Conservation (phyloP, 768 basidiomycete species). For the Wakefieldia striispora region DNA sequence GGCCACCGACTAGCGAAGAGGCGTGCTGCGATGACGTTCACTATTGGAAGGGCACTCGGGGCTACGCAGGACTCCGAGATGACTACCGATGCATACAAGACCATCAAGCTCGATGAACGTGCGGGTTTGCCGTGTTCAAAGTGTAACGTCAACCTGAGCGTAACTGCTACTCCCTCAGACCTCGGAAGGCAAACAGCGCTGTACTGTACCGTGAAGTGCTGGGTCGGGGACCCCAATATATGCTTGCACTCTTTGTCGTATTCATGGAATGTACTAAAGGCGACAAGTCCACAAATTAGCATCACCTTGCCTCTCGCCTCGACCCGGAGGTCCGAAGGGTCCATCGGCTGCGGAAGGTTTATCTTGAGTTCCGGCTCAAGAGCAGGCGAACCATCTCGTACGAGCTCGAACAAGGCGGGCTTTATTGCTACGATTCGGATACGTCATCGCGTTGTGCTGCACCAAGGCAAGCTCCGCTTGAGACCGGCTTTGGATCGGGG, state of each 20-base stretch:
- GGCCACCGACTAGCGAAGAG: constrained; percentile 35
- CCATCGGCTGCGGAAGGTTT: constrained; percentile 42
- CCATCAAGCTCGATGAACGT: constrained; percentile 67
- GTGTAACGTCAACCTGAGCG: not conserved
- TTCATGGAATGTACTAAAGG: constrained; percentile 47
- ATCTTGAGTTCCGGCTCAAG: constrained; percentile 3
- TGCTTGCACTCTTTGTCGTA: constrained; percentile 49
- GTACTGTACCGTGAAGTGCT: constrained; percentile 67
- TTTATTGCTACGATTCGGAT: constrained; percentile 62
- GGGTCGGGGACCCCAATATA: constrained; percentile 50
- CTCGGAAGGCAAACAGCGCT: constrained; percentile 56
- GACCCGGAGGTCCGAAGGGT: constrained; percentile 45
- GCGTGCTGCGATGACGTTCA: constrained; percentile 56
- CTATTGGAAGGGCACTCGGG: constrained; percentile 61
- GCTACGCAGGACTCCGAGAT: constrained; percentile 62
- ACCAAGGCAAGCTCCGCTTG: constrained; percentile 52
- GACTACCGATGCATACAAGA: constrained; percentile 63
- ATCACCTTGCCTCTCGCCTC: constrained; percentile 46
- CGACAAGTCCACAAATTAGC: constrained; percentile 51
- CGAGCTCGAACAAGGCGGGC: constrained; percentile 54
- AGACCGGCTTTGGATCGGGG: constrained; percentile 60
- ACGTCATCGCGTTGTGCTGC: constrained; percentile 53
- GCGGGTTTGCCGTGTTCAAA: constrained; percentile 15
- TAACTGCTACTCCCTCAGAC: not conserved
- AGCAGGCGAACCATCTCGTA: constrained; percentile 40